Evolutionary conservation across 257 asterid species (phyloP).

Genomic region (Solanum rostratum): DNA sequence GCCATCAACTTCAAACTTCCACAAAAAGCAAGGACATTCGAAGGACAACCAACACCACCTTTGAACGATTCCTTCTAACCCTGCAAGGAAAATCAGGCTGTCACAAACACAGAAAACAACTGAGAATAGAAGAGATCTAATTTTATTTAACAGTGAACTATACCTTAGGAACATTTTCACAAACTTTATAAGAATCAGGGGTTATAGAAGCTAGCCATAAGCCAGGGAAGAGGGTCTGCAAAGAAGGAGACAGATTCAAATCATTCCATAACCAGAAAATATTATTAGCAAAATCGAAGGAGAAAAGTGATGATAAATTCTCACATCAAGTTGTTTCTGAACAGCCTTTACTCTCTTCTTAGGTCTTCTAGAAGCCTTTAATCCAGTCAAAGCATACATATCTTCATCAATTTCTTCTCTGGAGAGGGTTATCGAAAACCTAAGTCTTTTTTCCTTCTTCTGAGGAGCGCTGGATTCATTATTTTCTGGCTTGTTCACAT

Average conservation of each 20-base stretch:
- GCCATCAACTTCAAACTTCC: constrained; percentile 22
- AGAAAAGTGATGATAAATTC: neutral
- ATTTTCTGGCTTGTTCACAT: constrained; percentile 16
- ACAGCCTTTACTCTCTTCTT: constrained; percentile 38
- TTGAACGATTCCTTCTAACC: constrained; percentile 27
- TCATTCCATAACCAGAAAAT: neutral
- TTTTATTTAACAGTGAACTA: neutral
- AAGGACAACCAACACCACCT: constrained; percentile 12
- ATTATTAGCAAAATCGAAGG: neutral
- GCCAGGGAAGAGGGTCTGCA: constrained; percentile 55
- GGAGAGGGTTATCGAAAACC: constrained; percentile 21
- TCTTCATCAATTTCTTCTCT: constrained; percentile 60
- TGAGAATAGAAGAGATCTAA: neutral
- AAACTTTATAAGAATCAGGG: constrained; percentile 41
- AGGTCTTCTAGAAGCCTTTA: constrained; percentile 53
- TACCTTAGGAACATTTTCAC: constrained; percentile 47
- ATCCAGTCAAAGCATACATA: constrained; percentile 33
- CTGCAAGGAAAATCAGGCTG: constrained; percentile 17
- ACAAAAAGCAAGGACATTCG: constrained; percentile 6
- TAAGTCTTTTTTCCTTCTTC: constrained; percentile 25
- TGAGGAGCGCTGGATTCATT: constrained; percentile 12
- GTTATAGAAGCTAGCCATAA: constrained; percentile 41
- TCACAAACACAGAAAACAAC: neutral
- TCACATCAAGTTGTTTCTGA: constrained; percentile 54
- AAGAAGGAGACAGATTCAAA: neutral